These are phyloP conservation scores for Agapanthus africanus DNA, from an alignment of 106 monocot species.

Conservation along the genomic window DNA sequence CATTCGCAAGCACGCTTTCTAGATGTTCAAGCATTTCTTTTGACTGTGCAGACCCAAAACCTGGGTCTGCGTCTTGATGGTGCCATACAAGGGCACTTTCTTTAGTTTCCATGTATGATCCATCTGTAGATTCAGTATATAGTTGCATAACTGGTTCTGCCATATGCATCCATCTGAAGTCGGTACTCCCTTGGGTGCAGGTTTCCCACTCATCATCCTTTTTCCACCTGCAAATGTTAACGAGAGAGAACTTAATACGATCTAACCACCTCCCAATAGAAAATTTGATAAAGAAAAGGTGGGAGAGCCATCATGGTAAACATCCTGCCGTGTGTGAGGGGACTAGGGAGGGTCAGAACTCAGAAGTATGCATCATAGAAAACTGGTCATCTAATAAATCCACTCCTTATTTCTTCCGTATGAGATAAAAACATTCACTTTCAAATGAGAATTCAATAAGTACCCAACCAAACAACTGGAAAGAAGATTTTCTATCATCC, in stretches of 20 bases:
- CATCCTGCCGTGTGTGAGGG: no score
- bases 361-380: no score
- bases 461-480: no score
- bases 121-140: conserved; percentile 57
- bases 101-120: conserved; percentile 50
- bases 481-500: no score
- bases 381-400: no score
- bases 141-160: conserved; percentile 59
- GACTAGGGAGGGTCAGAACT: no score
- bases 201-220: conserved; percentile 43
- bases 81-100: conserved; percentile 69
- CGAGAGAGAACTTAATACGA: neutral
- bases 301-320: no score
- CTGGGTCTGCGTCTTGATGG: conserved; percentile 42
- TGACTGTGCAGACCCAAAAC: conserved; percentile 40
- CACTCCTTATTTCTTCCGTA: no score
- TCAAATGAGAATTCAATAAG: no score
- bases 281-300: no score
- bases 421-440: no score
- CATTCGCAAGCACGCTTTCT: conserved; percentile 54
- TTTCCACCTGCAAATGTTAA: conserved; percentile 31
- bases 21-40: conserved; percentile 47
- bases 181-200: conserved; percentile 14
- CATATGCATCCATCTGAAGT: conserved; percentile 50
- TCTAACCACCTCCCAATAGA: no score